Base-by-base conservation (phyloP, 306 rosid genomes). In the Trichosanthes cucumerina region DNA sequence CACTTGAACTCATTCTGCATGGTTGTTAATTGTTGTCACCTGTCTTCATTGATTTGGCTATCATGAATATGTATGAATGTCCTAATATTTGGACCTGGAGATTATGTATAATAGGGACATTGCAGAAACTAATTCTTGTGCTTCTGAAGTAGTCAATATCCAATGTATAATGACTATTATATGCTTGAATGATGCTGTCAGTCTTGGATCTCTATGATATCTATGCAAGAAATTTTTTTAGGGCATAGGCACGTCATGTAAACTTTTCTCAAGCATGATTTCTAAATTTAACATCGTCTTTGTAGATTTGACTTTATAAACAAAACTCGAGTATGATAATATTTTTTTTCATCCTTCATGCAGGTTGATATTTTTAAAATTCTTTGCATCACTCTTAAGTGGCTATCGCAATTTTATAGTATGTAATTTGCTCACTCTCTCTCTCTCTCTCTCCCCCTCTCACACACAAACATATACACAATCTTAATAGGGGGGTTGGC, bases 391-490 rank as follows among this genome's bases (percentile, higher is more conserved):
- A 49, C 87, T 95, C 85, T 78, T 95, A 87, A 95, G 98, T 79
- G 99, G 99, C 77, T 95, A 95, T 78, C 99, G 93, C 86, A 95
- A 95, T 86, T 95, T 92, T 87, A 84, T 92, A 46, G 99, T 95
- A 95, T 80, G 97, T 54, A 71, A 15, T 63, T 57, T 68, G 16
- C 75, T 41, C 75, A 41, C 68, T 50, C 60, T 38, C 75, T 49
- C 68, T 50, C 60, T 38, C 52, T 24, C 62, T 34, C 34, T 23
- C 64, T 5, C 36, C 2, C 52, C 3, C 43, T 2, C 68, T 18
- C 44, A 53, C 71, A 65, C 72, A 64, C 58, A 47, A 15, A 79
- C 86, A 78, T 79, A 38, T 23, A 16, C 39, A 14, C 41, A 26
- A 36, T 74, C 46, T 83, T 70, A 79, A 46, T 66, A 66, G 50